Evolutionary conservation across 2,329 filamentous ascomycete genomes (phyloP).

Genomic region (Trichoderma sp.): DNA sequence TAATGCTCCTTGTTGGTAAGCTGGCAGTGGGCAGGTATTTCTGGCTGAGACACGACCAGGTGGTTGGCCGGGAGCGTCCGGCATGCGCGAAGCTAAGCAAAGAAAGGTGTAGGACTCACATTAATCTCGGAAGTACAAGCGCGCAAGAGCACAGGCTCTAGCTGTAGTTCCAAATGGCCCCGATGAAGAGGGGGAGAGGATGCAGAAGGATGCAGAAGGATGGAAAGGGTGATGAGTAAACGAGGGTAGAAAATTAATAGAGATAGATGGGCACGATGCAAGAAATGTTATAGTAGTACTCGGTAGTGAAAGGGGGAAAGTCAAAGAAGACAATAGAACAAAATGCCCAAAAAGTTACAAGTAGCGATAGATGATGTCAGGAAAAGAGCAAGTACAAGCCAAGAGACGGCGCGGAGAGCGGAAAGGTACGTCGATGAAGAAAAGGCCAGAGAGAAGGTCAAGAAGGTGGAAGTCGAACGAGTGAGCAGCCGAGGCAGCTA

Average conservation of each 20-base stretch:
- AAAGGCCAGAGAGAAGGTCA: conserved; percentile 1
- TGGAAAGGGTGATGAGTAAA: neutral
- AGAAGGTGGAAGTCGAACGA: conserved; percentile 10
- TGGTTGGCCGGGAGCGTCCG: conserved; percentile 36
- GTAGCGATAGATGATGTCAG: neutral
- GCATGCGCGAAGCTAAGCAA: conserved; percentile 36
- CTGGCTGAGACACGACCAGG: conserved; percentile 29
- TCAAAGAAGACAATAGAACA: neutral
- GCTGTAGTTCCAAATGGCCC: neutral
- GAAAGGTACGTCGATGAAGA: conserved; percentile 12
- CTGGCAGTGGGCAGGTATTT: conserved; percentile 13
- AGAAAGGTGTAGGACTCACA: conserved; percentile 40
- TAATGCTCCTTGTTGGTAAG: conserved; percentile 8
- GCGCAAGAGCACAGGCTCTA: conserved; percentile 11
- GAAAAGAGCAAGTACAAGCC: conserved; percentile 6
- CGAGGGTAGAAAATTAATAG: conserved; percentile 9
- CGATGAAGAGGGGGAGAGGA: neutral
- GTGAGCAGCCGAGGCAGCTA: conserved; percentile 23
- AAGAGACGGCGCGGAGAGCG: conserved; percentile 9
- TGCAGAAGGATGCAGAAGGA: neutral
- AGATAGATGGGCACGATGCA: neutral
- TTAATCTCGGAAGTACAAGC: conserved; percentile 36
- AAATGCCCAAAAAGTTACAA: neutral
- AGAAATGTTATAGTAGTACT: neutral
- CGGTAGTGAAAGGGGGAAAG: neutral